A percentile compares a stretch with the other conserved stretches of the same genome.
phyloP scores from a whole-genome alignment of 441 rosid genomes.

The Erodium chrysanthum region DNA sequence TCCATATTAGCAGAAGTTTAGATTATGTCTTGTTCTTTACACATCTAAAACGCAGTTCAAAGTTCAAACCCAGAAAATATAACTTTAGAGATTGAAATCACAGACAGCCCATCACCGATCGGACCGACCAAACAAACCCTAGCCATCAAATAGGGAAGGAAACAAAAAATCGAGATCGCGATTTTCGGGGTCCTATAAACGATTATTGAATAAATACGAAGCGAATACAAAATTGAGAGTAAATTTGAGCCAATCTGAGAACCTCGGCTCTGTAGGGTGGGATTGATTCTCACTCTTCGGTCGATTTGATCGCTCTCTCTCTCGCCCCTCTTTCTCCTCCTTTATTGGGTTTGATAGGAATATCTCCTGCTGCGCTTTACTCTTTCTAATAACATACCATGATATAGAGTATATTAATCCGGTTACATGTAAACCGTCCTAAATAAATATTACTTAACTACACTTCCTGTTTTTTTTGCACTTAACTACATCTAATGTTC shows the following conservation, averaged over 20 bases:
- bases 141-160: neutral
- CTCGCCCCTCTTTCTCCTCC: constrained; percentile 1
- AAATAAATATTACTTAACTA: too few species aligned
- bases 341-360: neutral
- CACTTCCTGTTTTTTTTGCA: too few species aligned
- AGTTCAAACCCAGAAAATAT: neutral
- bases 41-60: neutral
- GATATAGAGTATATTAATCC: too few species aligned
- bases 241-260: neutral
- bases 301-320: neutral
- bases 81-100: neutral
- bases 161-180: neutral
- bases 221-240: neutral
- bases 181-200: neutral
- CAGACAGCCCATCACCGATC: constrained; percentile 6
- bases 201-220: neutral
- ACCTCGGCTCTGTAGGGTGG: neutral
- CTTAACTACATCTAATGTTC: too few species aligned
- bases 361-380: neutral
- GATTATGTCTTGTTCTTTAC: neutral
- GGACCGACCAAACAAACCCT: constrained; percentile 3
- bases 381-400: neutral
- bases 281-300: neutral
- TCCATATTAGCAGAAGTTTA: neutral
- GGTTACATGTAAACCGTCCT: too few species aligned